Conservation (phyloP, 2,329 filamentous ascomycete species). For the Colletotrichum zoysiae region DNA sequence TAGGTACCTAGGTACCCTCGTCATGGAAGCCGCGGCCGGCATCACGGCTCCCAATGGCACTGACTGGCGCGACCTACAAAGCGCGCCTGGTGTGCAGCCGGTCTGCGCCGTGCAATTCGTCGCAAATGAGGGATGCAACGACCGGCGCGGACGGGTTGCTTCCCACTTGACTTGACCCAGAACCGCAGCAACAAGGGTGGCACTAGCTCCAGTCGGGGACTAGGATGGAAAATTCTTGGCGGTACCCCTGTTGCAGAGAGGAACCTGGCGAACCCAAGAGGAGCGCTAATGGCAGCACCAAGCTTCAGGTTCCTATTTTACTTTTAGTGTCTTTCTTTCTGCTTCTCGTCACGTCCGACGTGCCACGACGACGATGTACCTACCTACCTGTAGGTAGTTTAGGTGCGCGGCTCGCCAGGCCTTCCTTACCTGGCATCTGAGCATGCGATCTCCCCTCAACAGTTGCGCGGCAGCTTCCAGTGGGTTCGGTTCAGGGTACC, state of each 20-base stretch:
- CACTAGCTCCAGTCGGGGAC: slow-evolving; percentile 4
- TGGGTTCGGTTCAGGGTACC: background rate
- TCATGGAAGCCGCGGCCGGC: slow-evolving; percentile 8
- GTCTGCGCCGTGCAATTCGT: slow-evolving; percentile 25
- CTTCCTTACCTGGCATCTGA: background rate
- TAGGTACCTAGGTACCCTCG: no score
- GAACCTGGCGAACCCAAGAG: slow-evolving; percentile 31
- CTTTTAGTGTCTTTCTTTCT: slow-evolving; percentile 16
- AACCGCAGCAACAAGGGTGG: slow-evolving; percentile 32
- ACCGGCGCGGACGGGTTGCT: slow-evolving; percentile 6
- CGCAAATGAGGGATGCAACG: slow-evolving; percentile 30
- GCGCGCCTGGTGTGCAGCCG: slow-evolving; percentile 11
- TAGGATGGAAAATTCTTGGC: slow-evolving; percentile 19
- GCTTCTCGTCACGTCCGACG: background rate
- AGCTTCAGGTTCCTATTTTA: slow-evolving; percentile 31
- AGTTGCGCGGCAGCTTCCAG: background rate
- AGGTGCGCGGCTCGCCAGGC: background rate
- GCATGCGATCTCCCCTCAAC: background rate
- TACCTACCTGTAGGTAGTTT: no score
- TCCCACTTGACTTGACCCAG: slow-evolving; percentile 21
- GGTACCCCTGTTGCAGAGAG: slow-evolving; percentile 32
- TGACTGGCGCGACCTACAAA: no score
- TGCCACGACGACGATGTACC: background rate
- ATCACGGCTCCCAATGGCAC: slow-evolving; percentile 27
- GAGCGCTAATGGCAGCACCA: slow-evolving; percentile 33